Percentiles rank a stretch among this genome's conserved stretches.
Evolutionary conservation across 2,329 filamentous ascomycete species (phyloP).

Genomic region (Ilyonectria sp.): DNA sequence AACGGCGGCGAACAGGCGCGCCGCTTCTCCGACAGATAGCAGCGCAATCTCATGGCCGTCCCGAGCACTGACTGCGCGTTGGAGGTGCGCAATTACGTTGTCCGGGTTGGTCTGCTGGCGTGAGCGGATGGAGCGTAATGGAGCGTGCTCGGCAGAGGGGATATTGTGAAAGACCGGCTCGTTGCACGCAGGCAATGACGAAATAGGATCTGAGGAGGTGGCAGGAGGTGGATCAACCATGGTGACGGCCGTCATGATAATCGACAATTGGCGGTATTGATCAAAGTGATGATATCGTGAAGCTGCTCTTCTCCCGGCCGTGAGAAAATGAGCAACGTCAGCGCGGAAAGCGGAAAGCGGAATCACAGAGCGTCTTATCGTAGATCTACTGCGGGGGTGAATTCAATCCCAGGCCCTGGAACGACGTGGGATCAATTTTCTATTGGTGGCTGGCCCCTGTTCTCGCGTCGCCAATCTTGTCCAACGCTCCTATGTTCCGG

Average conservation of each 20-base stretch:
- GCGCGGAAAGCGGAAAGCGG: slow-evolving; percentile 1
- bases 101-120: not conserved
- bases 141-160: slow-evolving; percentile 5
- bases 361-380: not conserved
- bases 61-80: slow-evolving; percentile 18
- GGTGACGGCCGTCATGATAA: not conserved
- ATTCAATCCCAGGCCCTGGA: not conserved
- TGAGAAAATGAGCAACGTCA: not conserved
- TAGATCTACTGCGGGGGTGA: slow-evolving; percentile 1
- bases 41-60: slow-evolving; percentile 27
- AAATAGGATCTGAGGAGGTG: not conserved
- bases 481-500: not conserved
- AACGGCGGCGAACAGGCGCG: slow-evolving; percentile 16
- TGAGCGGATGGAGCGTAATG: not conserved
- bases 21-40: slow-evolving; percentile 22
- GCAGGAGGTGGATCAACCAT: not conserved
- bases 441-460: not conserved
- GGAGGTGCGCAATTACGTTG: slow-evolving; percentile 6
- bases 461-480: not conserved
- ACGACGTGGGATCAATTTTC: slow-evolving; percentile 1
- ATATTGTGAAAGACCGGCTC: not conserved
- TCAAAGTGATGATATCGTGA: not conserved
- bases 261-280: not conserved
- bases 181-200: not conserved
- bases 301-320: not conserved